Percentiles rank a stretch among this genome's conserved stretches.
Conservation (phyloP, 208 protist species). For the Naegleria fowleri region DNA sequence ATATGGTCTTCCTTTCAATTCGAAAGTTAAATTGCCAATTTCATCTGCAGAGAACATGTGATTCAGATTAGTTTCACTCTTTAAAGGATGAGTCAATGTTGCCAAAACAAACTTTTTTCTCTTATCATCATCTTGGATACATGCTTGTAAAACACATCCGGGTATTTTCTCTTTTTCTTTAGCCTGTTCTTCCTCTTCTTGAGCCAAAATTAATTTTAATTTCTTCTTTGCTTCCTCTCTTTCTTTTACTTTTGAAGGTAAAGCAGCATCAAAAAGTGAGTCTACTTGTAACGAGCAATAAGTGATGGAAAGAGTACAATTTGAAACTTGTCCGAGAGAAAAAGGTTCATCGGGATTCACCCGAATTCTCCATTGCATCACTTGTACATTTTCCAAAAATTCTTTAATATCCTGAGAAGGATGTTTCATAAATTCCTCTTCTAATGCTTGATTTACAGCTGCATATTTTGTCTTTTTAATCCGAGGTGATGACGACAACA, state of each 20-base stretch:
- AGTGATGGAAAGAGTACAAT: background rate
- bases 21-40: slow-evolving; percentile 13
- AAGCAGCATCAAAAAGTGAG: background rate
- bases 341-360: background rate
- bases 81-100: background rate
- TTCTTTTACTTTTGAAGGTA: background rate
- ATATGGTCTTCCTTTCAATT: slow-evolving; percentile 14
- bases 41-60: background rate
- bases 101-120: slow-evolving; percentile 28
- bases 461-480: background rate
- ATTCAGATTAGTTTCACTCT: background rate
- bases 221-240: background rate
- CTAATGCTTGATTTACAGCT: background rate
- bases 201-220: background rate
- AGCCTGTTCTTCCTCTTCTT: background rate
- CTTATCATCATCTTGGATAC: slow-evolving; percentile 6
- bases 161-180: background rate
- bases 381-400: background rate
- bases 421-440: background rate
- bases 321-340: background rate
- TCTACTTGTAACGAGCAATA: background rate
- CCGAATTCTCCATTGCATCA: background rate
- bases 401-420: slow-evolving; percentile 6
- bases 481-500: no score
- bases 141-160: background rate